A percentile compares a stretch with the other conserved stretches of the same genome.
phyloP scores from a whole-genome alignment of 2,329 filamentous ascomycete species.

The Orbilia brochopaga region DNA sequence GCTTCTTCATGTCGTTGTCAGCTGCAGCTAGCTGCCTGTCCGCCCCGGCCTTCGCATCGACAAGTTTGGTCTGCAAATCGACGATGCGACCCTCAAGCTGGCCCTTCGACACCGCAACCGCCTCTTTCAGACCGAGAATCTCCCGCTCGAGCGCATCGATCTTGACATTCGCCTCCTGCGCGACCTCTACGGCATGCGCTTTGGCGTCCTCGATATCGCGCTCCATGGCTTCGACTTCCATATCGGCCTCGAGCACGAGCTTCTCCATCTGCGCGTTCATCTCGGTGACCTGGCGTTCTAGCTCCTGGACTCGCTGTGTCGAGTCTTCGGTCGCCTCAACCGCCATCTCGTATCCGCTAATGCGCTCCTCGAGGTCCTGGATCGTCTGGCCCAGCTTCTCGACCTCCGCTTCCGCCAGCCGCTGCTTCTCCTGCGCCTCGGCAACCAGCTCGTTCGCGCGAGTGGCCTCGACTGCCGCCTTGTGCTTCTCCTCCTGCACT shows the following conservation, averaged over 20 bases:
- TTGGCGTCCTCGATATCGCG: slow-evolving; percentile 42
- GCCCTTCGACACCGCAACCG: slow-evolving; percentile 8
- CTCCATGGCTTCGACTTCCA: slow-evolving; percentile 38
- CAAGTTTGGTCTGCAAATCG: slow-evolving; percentile 19
- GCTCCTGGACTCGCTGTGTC: slow-evolving; percentile 11
- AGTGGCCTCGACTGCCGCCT: slow-evolving; percentile 18
- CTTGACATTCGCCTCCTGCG: slow-evolving; percentile 32
- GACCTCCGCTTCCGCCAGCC: slow-evolving; percentile 19
- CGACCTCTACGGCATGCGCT: slow-evolving; percentile 31
- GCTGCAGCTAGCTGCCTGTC: slow-evolving; percentile 30
- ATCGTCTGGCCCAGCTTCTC: slow-evolving; percentile 6
- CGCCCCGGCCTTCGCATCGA: slow-evolving; percentile 28
- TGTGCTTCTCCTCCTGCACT: slow-evolving; percentile 26
- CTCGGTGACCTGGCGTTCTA: slow-evolving; percentile 25
- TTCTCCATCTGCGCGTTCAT: slow-evolving; percentile 22
- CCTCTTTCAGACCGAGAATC: slow-evolving; percentile 10
- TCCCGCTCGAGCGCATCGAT: slow-evolving; percentile 28
- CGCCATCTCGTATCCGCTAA: slow-evolving; percentile 21
- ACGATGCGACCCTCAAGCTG: slow-evolving; percentile 10
- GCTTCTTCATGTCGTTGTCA: slow-evolving; percentile 40
- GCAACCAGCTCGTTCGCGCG: slow-evolving; percentile 9
- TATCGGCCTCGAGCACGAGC: slow-evolving; percentile 29
- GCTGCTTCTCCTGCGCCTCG: slow-evolving; percentile 19
- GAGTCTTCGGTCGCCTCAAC: slow-evolving; percentile 21
- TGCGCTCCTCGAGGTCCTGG: slow-evolving; percentile 27